These are phyloP conservation scores for Drechmeria coniospora DNA, from an alignment of 2,329 filamentous ascomycete genomes.

Conservation along the genomic window DNA sequence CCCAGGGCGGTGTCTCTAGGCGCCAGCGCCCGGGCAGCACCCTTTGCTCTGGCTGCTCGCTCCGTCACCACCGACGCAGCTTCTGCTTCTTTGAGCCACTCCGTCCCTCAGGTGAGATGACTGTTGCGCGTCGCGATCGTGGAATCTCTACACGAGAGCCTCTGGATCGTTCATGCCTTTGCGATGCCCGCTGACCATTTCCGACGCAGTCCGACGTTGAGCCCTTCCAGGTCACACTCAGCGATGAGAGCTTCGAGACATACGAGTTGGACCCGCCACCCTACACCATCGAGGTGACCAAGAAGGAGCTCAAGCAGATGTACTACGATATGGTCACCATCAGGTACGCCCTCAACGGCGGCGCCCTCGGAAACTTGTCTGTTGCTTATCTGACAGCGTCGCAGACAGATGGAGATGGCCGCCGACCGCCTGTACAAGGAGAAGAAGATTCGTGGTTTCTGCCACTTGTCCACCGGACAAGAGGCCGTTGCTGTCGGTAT, in stretches of 20 bases:
- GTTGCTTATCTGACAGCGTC: conserved; percentile 15
- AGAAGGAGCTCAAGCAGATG: conserved; percentile 97
- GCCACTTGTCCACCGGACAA: conserved; percentile 93
- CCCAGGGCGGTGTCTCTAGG: conserved; percentile 44
- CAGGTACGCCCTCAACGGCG: conserved; percentile 44
- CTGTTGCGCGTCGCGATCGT: conserved; percentile 5
- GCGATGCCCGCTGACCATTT: conserved; percentile 10
- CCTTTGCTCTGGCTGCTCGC: conserved; percentile 40
- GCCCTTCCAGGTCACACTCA: conserved; percentile 81
- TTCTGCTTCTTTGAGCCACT: conserved; percentile 74
- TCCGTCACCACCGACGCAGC: conserved; percentile 92
- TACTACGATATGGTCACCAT: conserved; percentile 95
- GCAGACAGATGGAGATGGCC: conserved; percentile 98
- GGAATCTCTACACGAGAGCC: too few relatives aligned
- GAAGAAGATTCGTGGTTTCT: conserved; percentile 99
- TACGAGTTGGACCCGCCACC: conserved; percentile 95
- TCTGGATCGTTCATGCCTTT: too few relatives aligned
- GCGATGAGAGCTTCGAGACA: conserved; percentile 98
- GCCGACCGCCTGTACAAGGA: conserved; percentile 99
- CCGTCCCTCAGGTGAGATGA: conserved; percentile 33
- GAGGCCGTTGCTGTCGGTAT: conserved; percentile 96
- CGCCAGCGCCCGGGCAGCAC: conserved; percentile 24
- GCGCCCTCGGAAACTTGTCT: too few relatives aligned
- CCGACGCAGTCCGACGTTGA: conserved; percentile 69
- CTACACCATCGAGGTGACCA: conserved; percentile 85